Conservation (phyloP, 345 rosid genomes). For the Lepidium aucheri region DNA sequence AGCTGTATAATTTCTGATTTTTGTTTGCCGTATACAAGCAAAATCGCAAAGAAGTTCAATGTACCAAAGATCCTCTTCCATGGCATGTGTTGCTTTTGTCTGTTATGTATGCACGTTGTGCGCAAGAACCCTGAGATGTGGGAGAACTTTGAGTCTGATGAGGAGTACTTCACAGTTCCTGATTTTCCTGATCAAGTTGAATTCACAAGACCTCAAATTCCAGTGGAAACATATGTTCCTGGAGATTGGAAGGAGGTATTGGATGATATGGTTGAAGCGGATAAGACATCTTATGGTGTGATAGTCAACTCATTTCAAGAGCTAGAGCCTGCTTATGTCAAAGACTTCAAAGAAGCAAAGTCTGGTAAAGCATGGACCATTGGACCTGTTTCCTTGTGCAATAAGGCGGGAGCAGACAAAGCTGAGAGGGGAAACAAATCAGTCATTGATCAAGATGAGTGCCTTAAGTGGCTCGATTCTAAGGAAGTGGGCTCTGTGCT, state of each 20-base stretch:
- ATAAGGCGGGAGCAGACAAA: slow-evolving; percentile 24
- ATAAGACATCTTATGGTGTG: slow-evolving; percentile 24
- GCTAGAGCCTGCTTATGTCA: slow-evolving; percentile 26
- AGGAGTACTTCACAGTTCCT: slow-evolving; percentile 30
- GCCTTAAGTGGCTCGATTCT: slow-evolving; percentile 7
- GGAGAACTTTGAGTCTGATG: background rate
- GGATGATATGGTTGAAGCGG: slow-evolving; percentile 9
- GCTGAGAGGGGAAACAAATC: slow-evolving; percentile 25
- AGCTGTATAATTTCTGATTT: slow-evolving; percentile 41
- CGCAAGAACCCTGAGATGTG: slow-evolving; percentile 5
- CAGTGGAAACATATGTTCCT: background rate
- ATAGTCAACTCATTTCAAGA: slow-evolving; percentile 35
- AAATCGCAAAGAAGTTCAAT: slow-evolving; percentile 27
- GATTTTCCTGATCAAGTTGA: slow-evolving; percentile 36
- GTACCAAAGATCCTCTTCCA: slow-evolving; percentile 43
- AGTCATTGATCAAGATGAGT: background rate
- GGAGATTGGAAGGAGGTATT: background rate
- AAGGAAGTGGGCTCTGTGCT: background rate
- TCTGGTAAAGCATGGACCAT: slow-evolving; percentile 34
- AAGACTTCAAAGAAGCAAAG: slow-evolving; percentile 17
- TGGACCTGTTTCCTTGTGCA: slow-evolving; percentile 39
- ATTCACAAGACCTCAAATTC: slow-evolving; percentile 23
- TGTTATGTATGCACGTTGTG: slow-evolving; percentile 15
- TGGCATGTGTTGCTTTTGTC: slow-evolving; percentile 29
- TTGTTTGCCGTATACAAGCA: slow-evolving; percentile 17